phyloP scores from a whole-genome alignment of 768 basidiomycete species.

The Lentinus tigrinus region DNA sequence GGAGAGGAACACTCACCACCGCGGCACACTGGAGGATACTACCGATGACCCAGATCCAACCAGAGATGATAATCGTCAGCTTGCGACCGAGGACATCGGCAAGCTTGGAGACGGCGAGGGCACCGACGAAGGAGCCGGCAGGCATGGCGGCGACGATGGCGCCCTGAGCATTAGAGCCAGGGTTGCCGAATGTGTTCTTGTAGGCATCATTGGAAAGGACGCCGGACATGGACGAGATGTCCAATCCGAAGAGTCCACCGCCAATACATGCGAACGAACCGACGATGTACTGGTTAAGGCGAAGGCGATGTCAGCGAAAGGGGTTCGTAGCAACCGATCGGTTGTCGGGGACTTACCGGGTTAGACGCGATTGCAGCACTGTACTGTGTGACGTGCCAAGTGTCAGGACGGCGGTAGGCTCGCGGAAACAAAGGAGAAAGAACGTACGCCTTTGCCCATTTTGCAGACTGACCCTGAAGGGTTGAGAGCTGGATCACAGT shows the following conservation, averaged over 20 bases:
- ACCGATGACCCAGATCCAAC: conserved; percentile 72
- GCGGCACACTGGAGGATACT: conserved; percentile 70
- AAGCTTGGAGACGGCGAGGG: conserved; percentile 59
- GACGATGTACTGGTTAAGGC: conserved; percentile 62
- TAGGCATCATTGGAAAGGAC: conserved; percentile 51
- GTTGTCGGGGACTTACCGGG: conserved; percentile 39
- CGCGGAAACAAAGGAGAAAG: not conserved
- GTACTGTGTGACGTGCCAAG: conserved; percentile 36
- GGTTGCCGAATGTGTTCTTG: conserved; percentile 35
- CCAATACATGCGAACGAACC: conserved; percentile 83
- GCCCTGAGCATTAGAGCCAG: conserved; percentile 57
- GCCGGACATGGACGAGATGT: conserved; percentile 82
- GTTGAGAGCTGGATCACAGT: not conserved
- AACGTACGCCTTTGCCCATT: conserved; percentile 31
- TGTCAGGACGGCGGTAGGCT: not conserved
- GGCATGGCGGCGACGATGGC: conserved; percentile 81
- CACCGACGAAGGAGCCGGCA: conserved; percentile 67
- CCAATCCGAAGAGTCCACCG: conserved; percentile 75
- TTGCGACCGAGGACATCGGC: conserved; percentile 69
- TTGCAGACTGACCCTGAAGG: not conserved
- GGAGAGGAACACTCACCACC: conserved; percentile 32
- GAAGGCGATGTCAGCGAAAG: not conserved
- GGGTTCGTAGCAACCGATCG: not conserved
- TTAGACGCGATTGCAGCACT: conserved; percentile 55
- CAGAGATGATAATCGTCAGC: conserved; percentile 62